Percentiles rank a stretch among this genome's conserved stretches.
Evolutionary conservation across 345 rosid species (phyloP).

Genomic region (Ceriops tagal): DNA sequence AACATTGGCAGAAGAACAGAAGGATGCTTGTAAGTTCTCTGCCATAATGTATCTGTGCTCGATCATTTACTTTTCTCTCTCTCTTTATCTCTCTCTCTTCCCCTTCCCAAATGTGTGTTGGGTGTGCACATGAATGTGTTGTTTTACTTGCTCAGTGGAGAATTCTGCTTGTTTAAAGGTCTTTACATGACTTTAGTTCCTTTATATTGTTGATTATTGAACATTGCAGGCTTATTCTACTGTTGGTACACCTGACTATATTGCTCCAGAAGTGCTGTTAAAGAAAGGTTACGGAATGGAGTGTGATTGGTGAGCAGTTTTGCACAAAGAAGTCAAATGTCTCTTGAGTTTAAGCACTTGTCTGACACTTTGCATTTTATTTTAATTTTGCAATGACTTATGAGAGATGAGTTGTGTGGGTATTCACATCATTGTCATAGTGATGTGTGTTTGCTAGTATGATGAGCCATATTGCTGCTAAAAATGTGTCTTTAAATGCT

Average conservation of each 20-base stretch:
- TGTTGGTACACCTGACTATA: slow-evolving; percentile 96
- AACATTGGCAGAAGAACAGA: slow-evolving; percentile 92
- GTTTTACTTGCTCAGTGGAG: not conserved
- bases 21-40: slow-evolving; percentile 74
- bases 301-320: slow-evolving; percentile 78
- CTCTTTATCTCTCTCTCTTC: not conserved
- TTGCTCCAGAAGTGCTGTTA: slow-evolving; percentile 91
- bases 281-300: slow-evolving; percentile 99
- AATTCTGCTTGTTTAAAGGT: not conserved
- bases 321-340: slow-evolving; percentile 6
- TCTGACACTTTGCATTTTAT: not conserved
- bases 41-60: not conserved
- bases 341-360: not conserved
- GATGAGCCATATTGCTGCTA: too few relatives aligned
- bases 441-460: too few relatives aligned
- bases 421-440: not conserved
- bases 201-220: not conserved
- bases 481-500: not conserved
- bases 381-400: not conserved
- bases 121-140: too few relatives aligned
- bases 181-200: not conserved
- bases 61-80: not conserved
- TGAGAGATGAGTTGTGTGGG: not conserved
- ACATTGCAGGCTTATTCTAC: slow-evolving; percentile 92
- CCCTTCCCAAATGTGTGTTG: too few relatives aligned